These are phyloP conservation scores for Golubevia pallescens DNA, from an alignment of 1,284 basidiomycete genomes.

Conservation along the genomic window DNA sequence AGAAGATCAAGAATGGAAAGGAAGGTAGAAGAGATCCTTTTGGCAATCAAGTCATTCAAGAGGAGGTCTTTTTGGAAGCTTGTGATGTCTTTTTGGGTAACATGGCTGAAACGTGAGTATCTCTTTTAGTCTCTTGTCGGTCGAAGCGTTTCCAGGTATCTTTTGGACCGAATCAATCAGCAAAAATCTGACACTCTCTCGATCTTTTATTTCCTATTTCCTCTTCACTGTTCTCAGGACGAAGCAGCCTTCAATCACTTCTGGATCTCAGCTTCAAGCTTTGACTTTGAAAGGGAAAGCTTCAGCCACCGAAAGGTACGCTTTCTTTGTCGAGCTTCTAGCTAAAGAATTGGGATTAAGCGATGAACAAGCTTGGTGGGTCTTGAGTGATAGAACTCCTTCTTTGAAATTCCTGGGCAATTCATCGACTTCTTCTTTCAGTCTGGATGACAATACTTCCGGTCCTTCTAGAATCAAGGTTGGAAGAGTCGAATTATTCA, in stretches of 20 bases:
- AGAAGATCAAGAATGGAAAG: too few relatives aligned
- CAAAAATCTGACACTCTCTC: slow-evolving; percentile 2
- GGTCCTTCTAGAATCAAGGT: slow-evolving; percentile 3
- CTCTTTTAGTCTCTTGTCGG: too few relatives aligned
- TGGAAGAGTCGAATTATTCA: slow-evolving; percentile 11
- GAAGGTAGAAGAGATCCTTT: too few relatives aligned
- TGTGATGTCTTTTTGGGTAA: slow-evolving; percentile 89
- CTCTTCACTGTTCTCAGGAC: slow-evolving; percentile 7
- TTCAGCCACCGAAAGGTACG: slow-evolving; percentile 18
- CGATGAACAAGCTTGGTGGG: slow-evolving; percentile 44
- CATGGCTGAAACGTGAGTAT: too few relatives aligned
- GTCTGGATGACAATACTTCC: neutral
- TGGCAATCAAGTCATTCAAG: too few relatives aligned
- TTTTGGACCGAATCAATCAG: too few relatives aligned
- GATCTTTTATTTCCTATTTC: neutral
- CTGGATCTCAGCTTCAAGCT: neutral
- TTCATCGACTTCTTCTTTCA: neutral
- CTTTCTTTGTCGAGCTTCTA: slow-evolving; percentile 28
- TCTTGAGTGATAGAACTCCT: slow-evolving; percentile 37
- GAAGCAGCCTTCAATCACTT: neutral
- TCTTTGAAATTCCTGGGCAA: slow-evolving; percentile 27
- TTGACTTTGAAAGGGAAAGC: slow-evolving; percentile 18
- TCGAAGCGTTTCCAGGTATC: too few relatives aligned
- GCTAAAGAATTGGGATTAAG: slow-evolving; percentile 40
- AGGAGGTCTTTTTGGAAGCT: slow-evolving; percentile 88